A percentile compares a stretch with the other conserved stretches of the same genome.
These are phyloP conservation scores for Cytospora piceicola DNA, from an alignment of 2,329 filamentous ascomycete genomes.

Conservation along the genomic window DNA sequence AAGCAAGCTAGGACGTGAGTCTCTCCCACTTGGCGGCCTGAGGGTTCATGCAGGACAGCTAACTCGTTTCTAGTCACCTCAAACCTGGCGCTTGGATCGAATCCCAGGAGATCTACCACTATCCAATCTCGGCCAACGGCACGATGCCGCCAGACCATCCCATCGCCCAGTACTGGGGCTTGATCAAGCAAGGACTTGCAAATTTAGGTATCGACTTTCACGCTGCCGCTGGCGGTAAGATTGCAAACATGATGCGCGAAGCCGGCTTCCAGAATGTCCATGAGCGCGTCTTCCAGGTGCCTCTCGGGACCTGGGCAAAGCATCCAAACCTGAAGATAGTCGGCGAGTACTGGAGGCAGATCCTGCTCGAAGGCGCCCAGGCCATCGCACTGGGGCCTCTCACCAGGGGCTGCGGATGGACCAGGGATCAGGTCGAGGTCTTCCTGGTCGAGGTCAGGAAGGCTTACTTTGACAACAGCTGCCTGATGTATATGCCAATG, in stretches of 20 bases:
- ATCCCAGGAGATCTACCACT: constrained; percentile 50
- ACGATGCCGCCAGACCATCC: constrained; percentile 48
- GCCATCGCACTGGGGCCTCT: constrained; percentile 47
- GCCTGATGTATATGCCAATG: constrained; percentile 58
- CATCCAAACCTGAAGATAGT: constrained; percentile 47
- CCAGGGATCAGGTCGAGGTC: constrained; percentile 41
- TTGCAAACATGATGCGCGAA: constrained; percentile 43
- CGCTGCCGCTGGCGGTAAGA: constrained; percentile 37
- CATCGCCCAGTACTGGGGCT: constrained; percentile 39
- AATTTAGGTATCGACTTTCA: constrained; percentile 47
- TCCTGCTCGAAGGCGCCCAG: constrained; percentile 47
- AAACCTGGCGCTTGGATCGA: constrained; percentile 57
- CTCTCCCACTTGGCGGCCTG: constrained; percentile 4
- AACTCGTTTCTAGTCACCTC: constrained; percentile 41
- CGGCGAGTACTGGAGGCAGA: constrained; percentile 50
- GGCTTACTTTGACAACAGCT: constrained; percentile 40
- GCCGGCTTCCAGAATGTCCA: constrained; percentile 52
- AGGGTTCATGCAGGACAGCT: background rate
- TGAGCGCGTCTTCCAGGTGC: constrained; percentile 48
- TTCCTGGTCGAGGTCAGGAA: constrained; percentile 42
- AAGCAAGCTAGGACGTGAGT: constrained; percentile 51
- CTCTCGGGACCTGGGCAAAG: constrained; percentile 51
- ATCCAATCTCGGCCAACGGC: constrained; percentile 48
- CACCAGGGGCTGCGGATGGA: constrained; percentile 44
- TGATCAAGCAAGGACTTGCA: constrained; percentile 36